A percentile compares a stretch with the other conserved stretches of the same genome.
Evolutionary conservation across 305 asterid species (phyloP).

Genomic region (Petunia hybrid): DNA sequence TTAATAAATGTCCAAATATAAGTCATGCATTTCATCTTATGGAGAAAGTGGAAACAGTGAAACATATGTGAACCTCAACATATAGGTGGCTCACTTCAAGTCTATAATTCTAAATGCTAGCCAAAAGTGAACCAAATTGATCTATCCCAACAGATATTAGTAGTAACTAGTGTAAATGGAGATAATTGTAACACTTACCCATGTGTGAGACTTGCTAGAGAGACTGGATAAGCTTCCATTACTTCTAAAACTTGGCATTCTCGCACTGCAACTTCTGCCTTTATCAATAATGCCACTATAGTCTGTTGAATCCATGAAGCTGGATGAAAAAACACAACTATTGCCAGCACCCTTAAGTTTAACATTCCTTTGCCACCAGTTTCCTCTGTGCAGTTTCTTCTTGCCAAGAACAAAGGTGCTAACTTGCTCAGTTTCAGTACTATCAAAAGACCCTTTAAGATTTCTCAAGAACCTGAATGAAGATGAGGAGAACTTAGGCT

Average conservation of each 20-base stretch:
- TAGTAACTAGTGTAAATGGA: too few species aligned
- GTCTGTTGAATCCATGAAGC: slow-evolving; percentile 30
- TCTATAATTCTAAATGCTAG: too few species aligned
- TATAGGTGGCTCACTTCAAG: too few species aligned
- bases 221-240: slow-evolving; percentile 59
- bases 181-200: slow-evolving; percentile 52
- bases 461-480: slow-evolving; percentile 64
- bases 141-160: too few species aligned
- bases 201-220: slow-evolving; percentile 53
- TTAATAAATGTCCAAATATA: too few species aligned
- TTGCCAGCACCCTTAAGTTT: slow-evolving; percentile 48
- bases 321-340: slow-evolving; percentile 36
- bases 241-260: slow-evolving; percentile 44
- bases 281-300: slow-evolving; percentile 13
- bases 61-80: too few species aligned
- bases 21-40: too few species aligned
- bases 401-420: slow-evolving; percentile 29
- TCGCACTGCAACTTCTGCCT: slow-evolving; percentile 12
- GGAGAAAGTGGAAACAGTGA: too few species aligned
- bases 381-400: slow-evolving; percentile 37
- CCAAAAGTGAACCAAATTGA: too few species aligned
- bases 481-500: slow-evolving; percentile 48
- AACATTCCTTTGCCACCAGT: slow-evolving; percentile 41
- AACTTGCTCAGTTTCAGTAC: slow-evolving; percentile 47
- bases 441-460: slow-evolving; percentile 35